A percentile compares a stretch with the other conserved stretches of the same genome.
phyloP scores from a whole-genome alignment of 2,329 filamentous ascomycete species.

The Cercospora zeae-maydis region DNA sequence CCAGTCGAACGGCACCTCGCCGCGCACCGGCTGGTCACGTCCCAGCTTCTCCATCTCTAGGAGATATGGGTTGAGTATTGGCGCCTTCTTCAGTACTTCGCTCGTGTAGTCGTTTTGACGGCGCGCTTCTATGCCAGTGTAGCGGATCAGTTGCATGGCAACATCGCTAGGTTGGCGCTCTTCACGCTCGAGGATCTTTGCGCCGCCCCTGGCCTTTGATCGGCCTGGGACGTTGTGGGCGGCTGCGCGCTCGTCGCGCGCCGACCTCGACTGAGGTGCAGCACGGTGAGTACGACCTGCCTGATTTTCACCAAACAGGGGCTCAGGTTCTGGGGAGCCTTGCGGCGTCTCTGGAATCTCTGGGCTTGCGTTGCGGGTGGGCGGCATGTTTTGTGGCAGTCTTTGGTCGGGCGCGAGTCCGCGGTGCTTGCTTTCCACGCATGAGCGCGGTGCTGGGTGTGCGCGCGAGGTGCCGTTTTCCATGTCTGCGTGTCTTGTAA shows the following conservation, averaged over 20 bases:
- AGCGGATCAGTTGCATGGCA: not conserved
- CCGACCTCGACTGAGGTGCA: not conserved
- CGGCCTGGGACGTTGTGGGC: not conserved
- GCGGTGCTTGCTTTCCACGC: not conserved
- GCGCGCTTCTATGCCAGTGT: not conserved
- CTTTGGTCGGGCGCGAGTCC: not conserved
- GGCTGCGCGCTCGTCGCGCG: not conserved
- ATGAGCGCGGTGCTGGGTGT: not conserved
- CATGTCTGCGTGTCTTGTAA: not conserved
- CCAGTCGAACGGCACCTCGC: constrained; percentile 6
- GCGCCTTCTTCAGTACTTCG: not conserved
- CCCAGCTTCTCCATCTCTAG: constrained; percentile 11
- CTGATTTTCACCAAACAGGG: not conserved
- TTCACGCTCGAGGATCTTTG: not conserved
- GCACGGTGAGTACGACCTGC: not conserved
- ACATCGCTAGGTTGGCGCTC: not conserved
- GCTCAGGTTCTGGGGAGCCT: not conserved
- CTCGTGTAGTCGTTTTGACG: not conserved
- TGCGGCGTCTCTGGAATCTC: not conserved
- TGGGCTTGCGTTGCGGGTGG: not conserved
- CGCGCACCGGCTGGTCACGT: not conserved
- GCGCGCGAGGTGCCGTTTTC: not conserved
- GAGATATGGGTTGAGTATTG: not conserved
- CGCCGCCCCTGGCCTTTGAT: not conserved
- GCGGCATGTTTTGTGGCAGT: not conserved